These are phyloP conservation scores for Stagonosporopsis chrysanthemi DNA, from an alignment of 2,329 filamentous ascomycete genomes.

Conservation along the genomic window DNA sequence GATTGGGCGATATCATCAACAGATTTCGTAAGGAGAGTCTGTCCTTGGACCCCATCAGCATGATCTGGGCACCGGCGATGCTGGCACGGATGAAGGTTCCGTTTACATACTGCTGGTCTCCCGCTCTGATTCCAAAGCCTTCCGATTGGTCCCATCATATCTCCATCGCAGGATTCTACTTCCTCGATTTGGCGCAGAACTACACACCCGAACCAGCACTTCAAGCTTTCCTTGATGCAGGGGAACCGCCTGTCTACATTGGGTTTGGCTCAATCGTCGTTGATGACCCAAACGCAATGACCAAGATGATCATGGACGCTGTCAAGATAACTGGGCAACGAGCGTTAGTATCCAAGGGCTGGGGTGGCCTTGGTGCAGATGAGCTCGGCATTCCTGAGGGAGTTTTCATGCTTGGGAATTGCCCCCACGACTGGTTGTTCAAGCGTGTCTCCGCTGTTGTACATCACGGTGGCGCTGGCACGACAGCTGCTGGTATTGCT, in stretches of 20 bases:
- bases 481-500: conserved; percentile 84
- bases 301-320: conserved; percentile 52
- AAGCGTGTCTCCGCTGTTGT: conserved; percentile 81
- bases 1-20: conserved; percentile 89
- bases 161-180: conserved; percentile 52
- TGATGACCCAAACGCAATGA: conserved; percentile 53
- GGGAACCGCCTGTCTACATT: conserved; percentile 53
- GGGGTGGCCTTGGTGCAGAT: conserved; percentile 83
- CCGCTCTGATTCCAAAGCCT: conserved; percentile 55
- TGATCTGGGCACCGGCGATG: conserved; percentile 84
- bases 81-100: conserved; percentile 78
- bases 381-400: conserved; percentile 69
- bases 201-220: conserved; percentile 51
- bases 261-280: conserved; percentile 54
- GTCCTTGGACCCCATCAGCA: conserved; percentile 77
- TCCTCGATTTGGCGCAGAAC: conserved; percentile 50
- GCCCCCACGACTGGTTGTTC: conserved; percentile 90
- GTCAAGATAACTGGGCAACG: conserved; percentile 68
- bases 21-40: conserved; percentile 78
- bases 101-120: conserved; percentile 83
- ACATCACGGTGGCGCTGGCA: conserved; percentile 88
- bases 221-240: conserved; percentile 49
- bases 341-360: conserved; percentile 84
- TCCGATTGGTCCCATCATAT: conserved; percentile 55
- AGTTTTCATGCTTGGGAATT: conserved; percentile 84